Conservation (phyloP, 139 green algal species). For the Chlamydomonas incerta region DNA sequence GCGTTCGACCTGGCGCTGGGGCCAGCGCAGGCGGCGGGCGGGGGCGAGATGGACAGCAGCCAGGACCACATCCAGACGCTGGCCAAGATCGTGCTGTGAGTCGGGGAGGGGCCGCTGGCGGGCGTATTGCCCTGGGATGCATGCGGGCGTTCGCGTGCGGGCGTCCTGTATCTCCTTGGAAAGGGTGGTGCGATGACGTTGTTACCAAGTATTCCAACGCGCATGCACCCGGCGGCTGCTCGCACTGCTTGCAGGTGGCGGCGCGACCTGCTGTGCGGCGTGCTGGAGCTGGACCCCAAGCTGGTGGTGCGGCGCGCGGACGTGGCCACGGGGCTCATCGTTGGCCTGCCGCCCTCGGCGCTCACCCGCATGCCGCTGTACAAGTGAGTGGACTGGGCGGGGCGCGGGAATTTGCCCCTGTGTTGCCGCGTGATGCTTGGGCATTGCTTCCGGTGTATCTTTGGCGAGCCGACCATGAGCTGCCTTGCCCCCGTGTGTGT, state of each 20-base stretch:
- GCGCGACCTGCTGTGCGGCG: constrained; percentile 32
- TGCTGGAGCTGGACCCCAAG: background rate
- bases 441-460: no score
- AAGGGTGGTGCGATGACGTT: background rate
- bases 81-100: constrained; percentile 16
- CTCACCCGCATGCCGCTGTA: background rate
- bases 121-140: no score
- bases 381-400: background rate
- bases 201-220: no score
- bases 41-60: no score
- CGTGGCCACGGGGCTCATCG: background rate
- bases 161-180: background rate
- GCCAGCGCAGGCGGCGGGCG: no score
- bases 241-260: background rate
- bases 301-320: background rate
- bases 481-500: no score
- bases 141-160: no score
- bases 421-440: no score
- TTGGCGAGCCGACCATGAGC: no score
- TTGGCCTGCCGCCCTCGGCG: background rate
- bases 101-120: background rate
- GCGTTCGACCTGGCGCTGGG: background rate
- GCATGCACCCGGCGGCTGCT: no score
- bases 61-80: background rate
- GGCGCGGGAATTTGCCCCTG: no score